A percentile compares a stretch with the other conserved stretches of the same genome.
phyloP scores from a whole-genome alignment of 2,329 filamentous ascomycete species.

The Alternaria postmessia region DNA sequence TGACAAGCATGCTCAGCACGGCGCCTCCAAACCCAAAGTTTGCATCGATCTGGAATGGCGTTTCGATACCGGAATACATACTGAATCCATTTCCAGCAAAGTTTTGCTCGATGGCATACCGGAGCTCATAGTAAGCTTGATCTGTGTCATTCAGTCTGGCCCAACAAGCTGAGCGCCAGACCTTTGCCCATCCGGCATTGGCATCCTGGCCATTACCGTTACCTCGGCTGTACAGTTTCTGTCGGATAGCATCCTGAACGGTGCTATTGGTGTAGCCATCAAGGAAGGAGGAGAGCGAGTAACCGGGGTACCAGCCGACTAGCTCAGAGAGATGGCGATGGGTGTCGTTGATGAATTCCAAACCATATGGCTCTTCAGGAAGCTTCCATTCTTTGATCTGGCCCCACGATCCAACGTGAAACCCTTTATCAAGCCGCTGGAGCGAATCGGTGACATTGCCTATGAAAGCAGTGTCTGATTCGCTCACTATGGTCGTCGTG shows the following conservation, averaged over 20 bases:
- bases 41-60: slow-evolving; percentile 67
- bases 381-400: slow-evolving; percentile 63
- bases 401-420: slow-evolving; percentile 56
- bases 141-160: slow-evolving; percentile 62
- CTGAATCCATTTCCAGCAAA: slow-evolving; percentile 61
- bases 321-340: slow-evolving; percentile 66
- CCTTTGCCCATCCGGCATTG: slow-evolving; percentile 66
- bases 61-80: slow-evolving; percentile 58
- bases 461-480: slow-evolving; percentile 46
- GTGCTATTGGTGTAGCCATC: slow-evolving; percentile 56
- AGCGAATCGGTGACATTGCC: slow-evolving; percentile 54
- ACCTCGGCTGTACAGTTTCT: slow-evolving; percentile 58
- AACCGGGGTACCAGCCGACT: slow-evolving; percentile 65
- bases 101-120: slow-evolving; percentile 60
- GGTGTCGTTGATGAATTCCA: slow-evolving; percentile 55
- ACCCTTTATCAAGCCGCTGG: slow-evolving; percentile 59
- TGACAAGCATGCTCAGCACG: slow-evolving; percentile 61
- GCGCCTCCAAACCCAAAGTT: slow-evolving; percentile 67
- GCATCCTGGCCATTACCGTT: slow-evolving; percentile 57
- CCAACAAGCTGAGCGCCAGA: slow-evolving; percentile 67
- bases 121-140: slow-evolving; percentile 58
- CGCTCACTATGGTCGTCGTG: slow-evolving; percentile 24
- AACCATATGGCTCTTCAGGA: slow-evolving; percentile 44
- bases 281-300: slow-evolving; percentile 54
- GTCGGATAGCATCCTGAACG: slow-evolving; percentile 57